Percentiles rank a stretch among this genome's conserved stretches.
Evolutionary conservation across 1,284 basidiomycete genomes (phyloP).

Genomic region (Mycena citricolor): DNA sequence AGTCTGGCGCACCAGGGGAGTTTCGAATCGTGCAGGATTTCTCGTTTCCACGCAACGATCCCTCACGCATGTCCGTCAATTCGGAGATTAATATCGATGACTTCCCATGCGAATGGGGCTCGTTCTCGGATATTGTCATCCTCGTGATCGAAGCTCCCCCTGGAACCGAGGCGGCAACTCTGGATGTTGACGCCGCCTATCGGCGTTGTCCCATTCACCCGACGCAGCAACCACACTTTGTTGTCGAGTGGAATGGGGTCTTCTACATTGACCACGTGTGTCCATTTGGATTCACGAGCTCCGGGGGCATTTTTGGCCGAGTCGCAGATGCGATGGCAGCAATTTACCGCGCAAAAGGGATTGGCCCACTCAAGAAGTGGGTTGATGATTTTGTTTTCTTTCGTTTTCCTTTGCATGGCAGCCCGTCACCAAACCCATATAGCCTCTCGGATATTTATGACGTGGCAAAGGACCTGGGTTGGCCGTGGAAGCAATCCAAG

Average conservation of each 20-base stretch:
- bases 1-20: not conserved
- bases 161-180: constrained; percentile 29
- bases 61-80: constrained; percentile 36
- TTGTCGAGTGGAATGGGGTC: constrained; percentile 25
- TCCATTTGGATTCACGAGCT: constrained; percentile 30
- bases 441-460: constrained; percentile 4
- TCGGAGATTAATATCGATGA: constrained; percentile 29
- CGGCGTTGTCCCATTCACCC: constrained; percentile 28
- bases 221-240: constrained; percentile 25
- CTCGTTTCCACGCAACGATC: constrained; percentile 1
- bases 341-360: not conserved
- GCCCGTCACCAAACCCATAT: constrained; percentile 1
- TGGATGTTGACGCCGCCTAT: constrained; percentile 34
- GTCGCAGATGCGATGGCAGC: constrained; percentile 7
- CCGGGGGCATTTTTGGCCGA: constrained; percentile 6
- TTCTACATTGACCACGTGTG: constrained; percentile 29
- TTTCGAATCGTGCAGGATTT: constrained; percentile 2
- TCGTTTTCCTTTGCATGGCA: not conserved
- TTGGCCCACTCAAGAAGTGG: constrained; percentile 3
- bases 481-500: constrained; percentile 14
- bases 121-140: constrained; percentile 30
- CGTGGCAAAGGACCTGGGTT: constrained; percentile 2
- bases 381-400: constrained; percentile 10
- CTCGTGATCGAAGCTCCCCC: constrained; percentile 27
- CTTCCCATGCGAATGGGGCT: constrained; percentile 42